Evolutionary conservation across 2,329 filamentous ascomycete genomes (phyloP), one percentile per base, ranked within the genome.

Genomic region (Cryphonectria parasitica): DNA sequence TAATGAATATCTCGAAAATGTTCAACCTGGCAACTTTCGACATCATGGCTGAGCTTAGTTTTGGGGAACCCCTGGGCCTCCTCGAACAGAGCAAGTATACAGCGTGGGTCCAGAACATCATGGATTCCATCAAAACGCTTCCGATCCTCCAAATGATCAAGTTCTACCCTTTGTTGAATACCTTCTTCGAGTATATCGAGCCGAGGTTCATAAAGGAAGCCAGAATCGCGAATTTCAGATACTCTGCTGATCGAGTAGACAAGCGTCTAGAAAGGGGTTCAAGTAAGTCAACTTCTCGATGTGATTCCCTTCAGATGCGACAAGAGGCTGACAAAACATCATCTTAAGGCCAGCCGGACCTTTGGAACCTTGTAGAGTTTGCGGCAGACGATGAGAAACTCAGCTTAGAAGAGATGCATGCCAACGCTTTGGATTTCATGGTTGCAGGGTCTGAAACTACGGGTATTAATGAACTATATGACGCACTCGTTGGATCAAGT

Each of bases 1-100:
- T 56, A 1, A 45, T 77, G 31, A 71, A 77, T 63, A 66, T 77
- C 1, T 71, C 68, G 11, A 36, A 56, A 11, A 76, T 74, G 76
- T 73, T 72, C 52, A 76, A 76, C 41, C 73, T 73, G 39, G 68
- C 77, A 2, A 77, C 80, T 1, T 82, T 83, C 72, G 81, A 82
- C 73, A 77, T 82, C 43, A 77, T 81, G 61, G 82, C 82, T 25
- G 82, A 84, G 68, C 77, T 85, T 39, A 78, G 80, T 0, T 84
- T 84, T 71, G 83, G 82, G 10, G 80, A 83, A 69, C 78, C 80
- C 0, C 83, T 82, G 72, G 77, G 77, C 22, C 78, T 77, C 68
- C 74, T 82, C 5, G 72, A 77, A 45, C 74, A 75, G 43, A 78
- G 76, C 73, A 58, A 43, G 64, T 75, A 75, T 45, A 69, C 75